A percentile compares a stretch with the other conserved stretches of the same genome.
Conservation (phyloP, 805 yeast genomes). For the Yamadazyma sp. region DNA sequence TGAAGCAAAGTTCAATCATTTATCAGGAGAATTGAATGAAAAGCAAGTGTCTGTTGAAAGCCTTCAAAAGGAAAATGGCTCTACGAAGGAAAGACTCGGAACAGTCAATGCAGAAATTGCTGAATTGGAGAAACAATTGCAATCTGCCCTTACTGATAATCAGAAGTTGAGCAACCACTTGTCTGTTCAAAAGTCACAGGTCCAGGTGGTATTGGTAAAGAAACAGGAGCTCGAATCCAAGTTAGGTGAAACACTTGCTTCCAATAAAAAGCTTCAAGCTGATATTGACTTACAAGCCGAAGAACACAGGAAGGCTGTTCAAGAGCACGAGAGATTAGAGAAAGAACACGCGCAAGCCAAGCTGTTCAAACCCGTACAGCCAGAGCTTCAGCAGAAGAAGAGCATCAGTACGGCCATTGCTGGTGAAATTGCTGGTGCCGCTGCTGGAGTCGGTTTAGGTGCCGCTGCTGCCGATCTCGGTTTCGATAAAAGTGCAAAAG, state of each 20-base stretch:
- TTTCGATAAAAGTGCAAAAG: no score
- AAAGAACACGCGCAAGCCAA: constrained; percentile 14
- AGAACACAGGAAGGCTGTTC: constrained; percentile 17
- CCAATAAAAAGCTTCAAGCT: constrained; percentile 23
- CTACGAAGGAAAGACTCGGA: constrained; percentile 68
- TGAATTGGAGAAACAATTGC: constrained; percentile 57
- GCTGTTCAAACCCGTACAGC: constrained; percentile 17
- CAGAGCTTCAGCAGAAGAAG: constrained; percentile 1
- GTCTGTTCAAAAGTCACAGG: constrained; percentile 68
- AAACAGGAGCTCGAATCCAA: constrained; percentile 37
- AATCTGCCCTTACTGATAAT: constrained; percentile 50
- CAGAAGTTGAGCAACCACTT: constrained; percentile 62
- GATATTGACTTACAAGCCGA: constrained; percentile 22
- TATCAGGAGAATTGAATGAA: constrained; percentile 62
- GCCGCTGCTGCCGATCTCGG: constrained; percentile 17
- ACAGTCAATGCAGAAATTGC: constrained; percentile 64
- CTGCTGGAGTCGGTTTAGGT: constrained; percentile 19
- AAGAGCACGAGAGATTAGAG: constrained; percentile 17
- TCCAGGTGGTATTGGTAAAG: constrained; percentile 58
- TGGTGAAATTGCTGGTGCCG: constrained; percentile 21
- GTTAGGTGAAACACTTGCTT: constrained; percentile 26
- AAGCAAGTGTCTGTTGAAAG: constrained; percentile 60
- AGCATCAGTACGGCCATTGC: constrained; percentile 13
- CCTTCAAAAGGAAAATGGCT: constrained; percentile 65
- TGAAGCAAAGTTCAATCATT: constrained; percentile 75